Evolutionary conservation across 805 yeast genomes (phyloP).

Genomic region (Torulaspora gathmanii): DNA sequence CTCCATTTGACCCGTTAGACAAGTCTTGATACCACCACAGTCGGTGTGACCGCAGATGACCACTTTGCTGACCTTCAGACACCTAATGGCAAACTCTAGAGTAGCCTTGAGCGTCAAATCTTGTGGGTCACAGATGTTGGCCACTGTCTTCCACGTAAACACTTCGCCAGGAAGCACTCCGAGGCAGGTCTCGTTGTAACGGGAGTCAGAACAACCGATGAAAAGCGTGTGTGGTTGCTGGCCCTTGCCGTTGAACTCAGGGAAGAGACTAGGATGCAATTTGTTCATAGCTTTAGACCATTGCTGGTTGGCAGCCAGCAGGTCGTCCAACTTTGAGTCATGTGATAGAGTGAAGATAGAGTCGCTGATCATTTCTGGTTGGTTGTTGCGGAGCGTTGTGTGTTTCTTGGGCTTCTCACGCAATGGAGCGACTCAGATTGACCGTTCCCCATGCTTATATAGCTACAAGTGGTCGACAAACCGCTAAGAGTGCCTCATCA

Average conservation of each 20-base stretch:
- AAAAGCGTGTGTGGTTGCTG: slow-evolving; percentile 91
- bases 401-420: background rate
- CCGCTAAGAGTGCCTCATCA: too few relatives aligned
- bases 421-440: too few relatives aligned
- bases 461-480: too few relatives aligned
- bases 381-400: background rate
- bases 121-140: slow-evolving; percentile 62
- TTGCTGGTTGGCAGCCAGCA: slow-evolving; percentile 39
- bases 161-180: slow-evolving; percentile 86
- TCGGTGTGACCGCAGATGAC: slow-evolving; percentile 92
- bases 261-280: slow-evolving; percentile 54
- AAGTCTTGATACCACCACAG: slow-evolving; percentile 90
- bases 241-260: slow-evolving; percentile 61
- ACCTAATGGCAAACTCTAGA: slow-evolving; percentile 82
- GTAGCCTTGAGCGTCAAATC: slow-evolving; percentile 76
- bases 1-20: slow-evolving; percentile 49
- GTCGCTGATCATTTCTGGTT: slow-evolving; percentile 16
- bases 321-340: slow-evolving; percentile 35
- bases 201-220: slow-evolving; percentile 92
- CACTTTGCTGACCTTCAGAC: slow-evolving; percentile 71
- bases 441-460: too few relatives aligned
- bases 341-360: slow-evolving; percentile 26
- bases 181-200: slow-evolving; percentile 75
- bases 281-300: slow-evolving; percentile 46
- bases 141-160: slow-evolving; percentile 84